Evolutionary conservation across 352 stramenopile species (phyloP), one percentile per base, ranked within the genome.

Genomic region (Globisporangium apiculatum): DNA sequence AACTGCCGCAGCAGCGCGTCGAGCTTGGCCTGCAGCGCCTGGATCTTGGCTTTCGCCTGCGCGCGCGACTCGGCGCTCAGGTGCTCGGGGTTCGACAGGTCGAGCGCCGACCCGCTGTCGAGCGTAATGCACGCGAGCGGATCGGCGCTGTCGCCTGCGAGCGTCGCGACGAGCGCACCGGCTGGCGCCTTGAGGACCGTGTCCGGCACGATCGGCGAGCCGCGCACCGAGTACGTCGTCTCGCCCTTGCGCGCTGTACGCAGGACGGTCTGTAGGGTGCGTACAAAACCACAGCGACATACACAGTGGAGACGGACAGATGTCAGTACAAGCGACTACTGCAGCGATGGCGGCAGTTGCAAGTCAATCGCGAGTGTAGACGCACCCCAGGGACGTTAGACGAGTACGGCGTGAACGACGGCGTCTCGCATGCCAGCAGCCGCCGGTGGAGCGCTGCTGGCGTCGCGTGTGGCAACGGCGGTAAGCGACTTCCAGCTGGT

Each of bases 191-290:
- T 86, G 15, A 69, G 71, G 10, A 79, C 68, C 2, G 73, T 86
- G 38, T 75, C 73, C 0, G 80, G 68, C 4, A 87, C 55, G 45
- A 93, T 87, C 0, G 83, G 83, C 5, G 83, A 93, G 24, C 83
- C 83, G 53, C 67, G 68, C 17, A 71, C 73, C 36, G 83, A 91
- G 60, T 90, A 93, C 1, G 63, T 83, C 40, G 71, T 80, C 66
- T 93, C 81, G 37, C 83, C 83, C 53, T 89, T 89, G 35, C 76
- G 76, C 37, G 77, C 75, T 63, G 80, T 90, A 0, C 83, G 80
- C 11, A 87, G 57, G 37, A 89, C 62, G 4, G 80, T 89, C 59
- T 72, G 49, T 2, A 5, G 45, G 14, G 14, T 17, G 11, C 5
- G 7, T 15, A 35, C 24, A 31, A 31, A 31, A 31, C 5, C 17